A percentile compares a stretch with the other conserved stretches of the same genome.
Conservation (phyloP, 2,329 filamentous ascomycete species). For the Scleromitrula shiraiana region DNA sequence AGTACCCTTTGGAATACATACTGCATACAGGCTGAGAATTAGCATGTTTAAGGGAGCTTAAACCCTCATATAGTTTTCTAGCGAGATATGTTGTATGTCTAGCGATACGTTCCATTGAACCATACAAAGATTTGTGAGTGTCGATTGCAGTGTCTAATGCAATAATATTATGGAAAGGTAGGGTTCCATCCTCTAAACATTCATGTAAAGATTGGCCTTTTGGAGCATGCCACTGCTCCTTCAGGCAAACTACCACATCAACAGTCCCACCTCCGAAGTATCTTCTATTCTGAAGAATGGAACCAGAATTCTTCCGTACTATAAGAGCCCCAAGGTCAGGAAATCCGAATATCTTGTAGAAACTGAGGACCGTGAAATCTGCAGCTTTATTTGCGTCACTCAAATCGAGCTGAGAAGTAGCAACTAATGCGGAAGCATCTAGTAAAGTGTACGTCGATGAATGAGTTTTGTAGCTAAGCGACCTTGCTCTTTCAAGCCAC, state of each 20-base stretch:
- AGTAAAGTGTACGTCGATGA: conserved; percentile 55
- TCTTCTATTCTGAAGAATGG: conserved; percentile 55
- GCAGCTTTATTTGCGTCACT: conserved; percentile 52
- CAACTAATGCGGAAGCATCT: conserved; percentile 74
- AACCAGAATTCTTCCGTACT: conserved; percentile 62
- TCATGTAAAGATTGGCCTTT: conserved; percentile 70
- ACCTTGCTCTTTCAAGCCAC: conserved; percentile 52
- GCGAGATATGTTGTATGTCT: conserved; percentile 63
- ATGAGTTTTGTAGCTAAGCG: conserved; percentile 21
- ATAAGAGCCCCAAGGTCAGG: conserved; percentile 83
- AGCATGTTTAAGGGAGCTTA: conserved; percentile 56
- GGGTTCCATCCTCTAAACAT: conserved; percentile 79
- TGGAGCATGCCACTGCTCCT: conserved; percentile 73
- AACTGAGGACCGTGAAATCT: conserved; percentile 80
- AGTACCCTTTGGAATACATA: conserved; percentile 29
- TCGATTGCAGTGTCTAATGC: conserved; percentile 69
- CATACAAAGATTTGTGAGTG: conserved; percentile 61
- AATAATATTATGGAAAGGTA: conserved; percentile 85
- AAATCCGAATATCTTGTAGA: conserved; percentile 98
- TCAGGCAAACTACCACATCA: conserved; percentile 73
- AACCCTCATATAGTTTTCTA: conserved; percentile 46
- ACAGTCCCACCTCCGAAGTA: conserved; percentile 97
- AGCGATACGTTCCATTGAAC: conserved; percentile 60
- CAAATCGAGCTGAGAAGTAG: conserved; percentile 70
- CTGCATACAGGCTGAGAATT: conserved; percentile 40